phyloP scores from a whole-genome alignment of 2,329 filamentous ascomycete genomes.

The Xylaria multiplex region DNA sequence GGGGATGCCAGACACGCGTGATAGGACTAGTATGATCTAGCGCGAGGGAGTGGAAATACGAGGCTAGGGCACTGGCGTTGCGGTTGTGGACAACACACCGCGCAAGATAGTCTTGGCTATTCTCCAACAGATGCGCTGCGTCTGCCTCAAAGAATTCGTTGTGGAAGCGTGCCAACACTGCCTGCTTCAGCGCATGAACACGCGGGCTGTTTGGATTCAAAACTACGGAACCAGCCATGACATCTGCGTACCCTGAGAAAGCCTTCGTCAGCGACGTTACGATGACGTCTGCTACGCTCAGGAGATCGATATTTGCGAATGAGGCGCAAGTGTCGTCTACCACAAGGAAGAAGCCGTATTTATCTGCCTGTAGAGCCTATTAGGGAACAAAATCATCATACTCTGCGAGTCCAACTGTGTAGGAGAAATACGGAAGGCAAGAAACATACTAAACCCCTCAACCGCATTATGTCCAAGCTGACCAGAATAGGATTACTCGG shows the following conservation, averaged over 20 bases:
- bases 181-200: constrained; percentile 31
- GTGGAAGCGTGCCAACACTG: constrained; percentile 46
- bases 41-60: constrained; percentile 50
- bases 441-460: constrained; percentile 54
- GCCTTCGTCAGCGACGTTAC: constrained; percentile 62
- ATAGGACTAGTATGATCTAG: constrained; percentile 51
- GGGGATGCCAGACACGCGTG: constrained; percentile 57
- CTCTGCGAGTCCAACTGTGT: not conserved
- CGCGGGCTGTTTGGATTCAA: constrained; percentile 40
- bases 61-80: constrained; percentile 57
- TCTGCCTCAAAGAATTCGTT: constrained; percentile 62
- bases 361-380: constrained; percentile 46
- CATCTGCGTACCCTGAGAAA: constrained; percentile 65
- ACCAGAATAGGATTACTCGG: constrained; percentile 59
- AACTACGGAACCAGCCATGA: constrained; percentile 41
- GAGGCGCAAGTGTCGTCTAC: constrained; percentile 61
- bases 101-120: constrained; percentile 56
- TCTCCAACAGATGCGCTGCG: constrained; percentile 57
- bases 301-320: constrained; percentile 62
- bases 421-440: not conserved
- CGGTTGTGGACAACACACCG: constrained; percentile 54
- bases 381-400: not conserved
- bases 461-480: constrained; percentile 53
- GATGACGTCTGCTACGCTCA: constrained; percentile 60
- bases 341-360: constrained; percentile 57